Conservation (phyloP, 2,329 filamentous ascomycete species). For the Aspergillus uvarum region DNA sequence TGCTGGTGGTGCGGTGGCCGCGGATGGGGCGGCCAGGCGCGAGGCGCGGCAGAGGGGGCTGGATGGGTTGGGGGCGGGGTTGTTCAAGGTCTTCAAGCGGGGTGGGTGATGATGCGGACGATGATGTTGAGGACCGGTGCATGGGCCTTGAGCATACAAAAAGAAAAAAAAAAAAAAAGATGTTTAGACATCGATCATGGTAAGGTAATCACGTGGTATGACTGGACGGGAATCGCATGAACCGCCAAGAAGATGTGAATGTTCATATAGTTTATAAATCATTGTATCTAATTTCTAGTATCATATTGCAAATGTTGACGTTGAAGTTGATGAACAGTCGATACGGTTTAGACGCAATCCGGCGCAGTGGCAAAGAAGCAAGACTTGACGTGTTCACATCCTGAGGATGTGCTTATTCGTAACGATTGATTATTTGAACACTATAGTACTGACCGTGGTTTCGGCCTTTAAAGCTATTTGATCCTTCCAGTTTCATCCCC, state of each 20-base stretch:
- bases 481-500: conserved; percentile 5
- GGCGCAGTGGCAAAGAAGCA: too few relatives aligned
- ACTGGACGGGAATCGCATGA: too few relatives aligned
- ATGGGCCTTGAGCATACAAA: neutral
- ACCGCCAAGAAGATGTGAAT: too few relatives aligned
- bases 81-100: conserved; percentile 10
- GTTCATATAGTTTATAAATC: too few relatives aligned
- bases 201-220: too few relatives aligned
- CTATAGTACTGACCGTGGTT: neutral
- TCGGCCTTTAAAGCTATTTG: conserved; percentile 1
- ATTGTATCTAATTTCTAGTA: too few relatives aligned
- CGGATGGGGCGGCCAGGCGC: conserved; percentile 38
- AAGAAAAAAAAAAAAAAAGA: too few relatives aligned
- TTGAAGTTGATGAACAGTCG: too few relatives aligned
- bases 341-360: too few relatives aligned
- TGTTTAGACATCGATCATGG: too few relatives aligned
- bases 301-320: too few relatives aligned
- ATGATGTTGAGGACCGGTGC: neutral
- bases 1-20: conserved; percentile 7
- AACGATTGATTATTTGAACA: conserved; percentile 6
- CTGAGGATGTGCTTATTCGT: neutral
- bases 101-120: neutral
- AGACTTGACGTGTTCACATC: neutral
- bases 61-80: conserved; percentile 29
- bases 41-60: conserved; percentile 39